A percentile compares a stretch with the other conserved stretches of the same genome.
phyloP scores from a whole-genome alignment of 2,329 filamentous ascomycete genomes.

The Coniella vitis region DNA sequence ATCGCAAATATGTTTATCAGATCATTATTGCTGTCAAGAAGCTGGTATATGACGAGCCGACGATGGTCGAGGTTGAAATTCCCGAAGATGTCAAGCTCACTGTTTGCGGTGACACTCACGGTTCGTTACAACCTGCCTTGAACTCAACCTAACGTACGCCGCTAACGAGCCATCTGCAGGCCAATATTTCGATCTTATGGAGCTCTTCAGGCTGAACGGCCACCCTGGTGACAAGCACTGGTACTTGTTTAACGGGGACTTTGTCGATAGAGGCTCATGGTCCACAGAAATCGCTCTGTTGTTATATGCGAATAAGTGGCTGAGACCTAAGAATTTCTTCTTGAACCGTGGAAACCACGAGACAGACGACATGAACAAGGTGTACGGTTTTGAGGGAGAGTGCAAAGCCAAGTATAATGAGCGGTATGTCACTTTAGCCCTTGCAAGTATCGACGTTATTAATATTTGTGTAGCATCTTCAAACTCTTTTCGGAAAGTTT shows the following conservation, averaged over 20 bases:
- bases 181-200: conserved; percentile 95
- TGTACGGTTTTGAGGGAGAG: conserved; percentile 97
- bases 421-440: conserved; percentile 27
- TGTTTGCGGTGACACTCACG: conserved; percentile 95
- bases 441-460: conserved; percentile 16
- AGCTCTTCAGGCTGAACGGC: conserved; percentile 90
- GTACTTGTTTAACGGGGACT: conserved; percentile 98
- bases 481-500: conserved; percentile 98
- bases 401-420: conserved; percentile 98
- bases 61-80: conserved; percentile 91
- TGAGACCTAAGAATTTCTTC: conserved; percentile 82
- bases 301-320: conserved; percentile 94
- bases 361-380: conserved; percentile 98
- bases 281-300: conserved; percentile 93
- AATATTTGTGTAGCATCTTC: conserved; percentile 56
- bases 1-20: conserved; percentile 95
- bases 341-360: conserved; percentile 98
- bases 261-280: conserved; percentile 96
- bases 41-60: conserved; percentile 84
- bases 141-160: background rate
- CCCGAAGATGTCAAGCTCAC: conserved; percentile 73
- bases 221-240: conserved; percentile 77
- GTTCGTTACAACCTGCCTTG: conserved; percentile 38
- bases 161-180: conserved; percentile 42
- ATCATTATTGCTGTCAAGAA: conserved; percentile 88